phyloP scores from a whole-genome alignment of 345 rosid species.

The Corchorus olitorius region DNA sequence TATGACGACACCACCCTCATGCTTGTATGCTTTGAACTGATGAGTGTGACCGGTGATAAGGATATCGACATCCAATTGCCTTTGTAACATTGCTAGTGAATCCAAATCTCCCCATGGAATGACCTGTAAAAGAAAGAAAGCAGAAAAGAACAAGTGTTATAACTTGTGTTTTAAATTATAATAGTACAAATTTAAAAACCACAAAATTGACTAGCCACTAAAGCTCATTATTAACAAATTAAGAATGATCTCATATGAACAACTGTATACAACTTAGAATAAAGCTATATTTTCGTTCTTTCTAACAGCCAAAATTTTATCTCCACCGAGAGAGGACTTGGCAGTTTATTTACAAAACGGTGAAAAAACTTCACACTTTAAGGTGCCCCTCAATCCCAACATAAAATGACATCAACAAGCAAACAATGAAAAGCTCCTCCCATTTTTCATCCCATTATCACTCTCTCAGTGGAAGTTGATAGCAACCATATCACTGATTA shows the following conservation, averaged over 20 bases:
- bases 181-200: not conserved
- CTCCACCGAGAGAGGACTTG: not conserved
- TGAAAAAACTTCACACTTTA: not conserved
- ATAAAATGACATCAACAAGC: not conserved
- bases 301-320: not conserved
- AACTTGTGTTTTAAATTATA: not conserved
- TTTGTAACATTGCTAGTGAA: constrained; percentile 91
- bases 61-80: constrained; percentile 93
- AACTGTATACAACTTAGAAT: not conserved
- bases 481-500: not conserved
- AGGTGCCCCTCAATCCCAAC: not conserved
- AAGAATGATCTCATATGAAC: not conserved
- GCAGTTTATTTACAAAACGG: not conserved
- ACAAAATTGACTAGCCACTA: not conserved
- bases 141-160: not conserved
- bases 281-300: not conserved
- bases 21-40: constrained; percentile 97
- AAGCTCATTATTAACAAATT: not conserved
- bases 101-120: constrained; percentile 98
- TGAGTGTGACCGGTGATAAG: constrained; percentile 96
- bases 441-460: not conserved
- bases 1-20: constrained; percentile 92
- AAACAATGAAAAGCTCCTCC: not conserved
- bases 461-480: not conserved
- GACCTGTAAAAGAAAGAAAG: constrained; percentile 45